A percentile compares a stretch with the other conserved stretches of the same genome.
Evolutionary conservation across 164 flowering plant genomes (phyloP).

Genomic region (Umbilicus rupestris): DNA sequence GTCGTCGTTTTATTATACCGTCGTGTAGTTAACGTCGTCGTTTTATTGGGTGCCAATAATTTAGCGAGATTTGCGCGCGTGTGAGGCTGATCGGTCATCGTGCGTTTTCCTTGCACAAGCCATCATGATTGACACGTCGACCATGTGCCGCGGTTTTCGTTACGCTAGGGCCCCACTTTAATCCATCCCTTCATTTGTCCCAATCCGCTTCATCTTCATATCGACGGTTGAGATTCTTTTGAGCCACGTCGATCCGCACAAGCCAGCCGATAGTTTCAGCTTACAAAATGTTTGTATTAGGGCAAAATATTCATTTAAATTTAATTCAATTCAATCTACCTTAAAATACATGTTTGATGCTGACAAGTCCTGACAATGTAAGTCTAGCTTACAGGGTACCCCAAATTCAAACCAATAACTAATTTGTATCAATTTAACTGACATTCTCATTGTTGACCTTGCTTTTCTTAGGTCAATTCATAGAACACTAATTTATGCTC

Average conservation of each 20-base stretch:
- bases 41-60: neutral
- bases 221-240: neutral
- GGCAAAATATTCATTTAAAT: too few relatives aligned
- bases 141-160: conserved; percentile 27
- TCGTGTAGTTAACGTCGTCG: neutral
- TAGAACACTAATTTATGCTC: neutral
- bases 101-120: neutral
- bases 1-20: neutral
- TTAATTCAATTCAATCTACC: too few relatives aligned
- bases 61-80: neutral
- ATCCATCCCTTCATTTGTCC: neutral
- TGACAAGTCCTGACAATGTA: too few relatives aligned
- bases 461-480: neutral
- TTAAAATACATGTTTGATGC: too few relatives aligned
- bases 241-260: neutral
- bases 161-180: conserved; percentile 6
- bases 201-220: conserved; percentile 1
- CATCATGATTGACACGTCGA: conserved; percentile 22
- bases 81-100: neutral
- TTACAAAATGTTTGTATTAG: too few relatives aligned
- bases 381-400: neutral
- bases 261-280: neutral
- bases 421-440: neutral
- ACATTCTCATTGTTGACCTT: neutral
- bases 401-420: neutral